Base-by-base conservation (phyloP, 345 rosid genomes). In the Hirschfeldia incana region DNA sequence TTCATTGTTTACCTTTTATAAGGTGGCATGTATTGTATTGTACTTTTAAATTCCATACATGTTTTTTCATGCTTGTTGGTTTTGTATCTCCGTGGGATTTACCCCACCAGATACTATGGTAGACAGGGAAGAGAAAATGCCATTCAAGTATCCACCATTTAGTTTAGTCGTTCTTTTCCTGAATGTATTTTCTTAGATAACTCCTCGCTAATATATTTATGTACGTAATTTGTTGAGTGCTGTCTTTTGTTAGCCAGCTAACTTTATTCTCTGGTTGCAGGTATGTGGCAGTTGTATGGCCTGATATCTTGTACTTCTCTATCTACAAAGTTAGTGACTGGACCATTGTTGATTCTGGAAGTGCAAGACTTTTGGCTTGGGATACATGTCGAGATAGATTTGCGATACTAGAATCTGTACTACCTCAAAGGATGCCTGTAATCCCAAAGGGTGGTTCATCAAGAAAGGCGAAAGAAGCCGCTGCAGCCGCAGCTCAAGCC, bases 281-380 rank as follows among this genome's bases (percentile, higher is more conserved):
- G 90, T 93, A 91, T 85, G 91, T 95, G 37, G 93, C 94, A 34
- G 84, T 95, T 78, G 94, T 93, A 76, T 95, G 99, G 99, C 99
- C 99, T 5, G 98, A 95, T 87, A 86, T 95, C 72, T 91, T 96
- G n/a, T 87, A 93, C 86, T 95, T 95, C 87, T 90, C 97, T 71
- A 80, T 93, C 82, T 95, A 91, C 89, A 95, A 91, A 81, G 96
- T 91, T 66, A 90, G 94, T 71, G 98, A 93, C 76, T 95, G 99
- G 99, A 83, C 97, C 34, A 86, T 91, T 81, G 97, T 95, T 85
- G 99, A 95, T 84, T 93, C 97, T 76, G 99, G 98, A 70, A 89
- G 92, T 86, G 99, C 99, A 73, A 91, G 96, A 84, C 90, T 90
- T 84, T 85, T 95, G 84, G 96, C 97, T 32, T 95, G 99, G 99